A percentile compares a stretch with the other conserved stretches of the same genome.
These are phyloP conservation scores for Apiospora saccharicola DNA, from an alignment of 2,329 filamentous ascomycete genomes.

Conservation along the genomic window DNA sequence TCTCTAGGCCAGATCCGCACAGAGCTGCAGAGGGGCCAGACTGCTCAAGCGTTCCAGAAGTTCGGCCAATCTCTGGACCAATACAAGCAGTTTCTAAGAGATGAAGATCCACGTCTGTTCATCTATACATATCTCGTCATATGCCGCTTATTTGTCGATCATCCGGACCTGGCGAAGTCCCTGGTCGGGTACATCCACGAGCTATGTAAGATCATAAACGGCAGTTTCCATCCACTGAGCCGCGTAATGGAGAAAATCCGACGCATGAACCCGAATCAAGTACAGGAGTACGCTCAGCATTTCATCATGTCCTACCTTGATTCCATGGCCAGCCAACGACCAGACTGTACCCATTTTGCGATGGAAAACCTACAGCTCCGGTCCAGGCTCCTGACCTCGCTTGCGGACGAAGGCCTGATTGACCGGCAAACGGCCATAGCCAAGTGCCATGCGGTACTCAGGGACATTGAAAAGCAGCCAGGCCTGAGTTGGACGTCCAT, in stretches of 20 bases:
- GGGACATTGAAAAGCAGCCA: not conserved
- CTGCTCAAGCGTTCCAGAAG: constrained; percentile 9
- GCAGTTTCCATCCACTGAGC: constrained; percentile 20
- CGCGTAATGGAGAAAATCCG: constrained; percentile 16
- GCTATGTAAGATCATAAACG: constrained; percentile 16
- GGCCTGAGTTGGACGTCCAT: constrained; percentile 17
- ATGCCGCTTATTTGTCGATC: constrained; percentile 19
- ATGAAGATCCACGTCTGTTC: constrained; percentile 13
- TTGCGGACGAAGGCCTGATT: constrained; percentile 5
- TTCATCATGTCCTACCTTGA: constrained; percentile 20
- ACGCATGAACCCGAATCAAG: not conserved
- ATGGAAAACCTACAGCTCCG: constrained; percentile 23
- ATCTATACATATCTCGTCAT: constrained; percentile 22
- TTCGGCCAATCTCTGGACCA: constrained; percentile 21
- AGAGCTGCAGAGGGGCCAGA: constrained; percentile 6
- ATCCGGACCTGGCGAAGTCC: constrained; percentile 15
- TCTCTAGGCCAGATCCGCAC: not conserved
- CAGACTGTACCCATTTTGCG: constrained; percentile 17
- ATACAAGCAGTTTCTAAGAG: constrained; percentile 18
- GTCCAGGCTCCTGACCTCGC: constrained; percentile 7
- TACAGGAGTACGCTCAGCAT: constrained; percentile 19
- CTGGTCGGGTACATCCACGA: constrained; percentile 19
- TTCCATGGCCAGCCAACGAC: not conserved
- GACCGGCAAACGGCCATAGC: constrained; percentile 15
- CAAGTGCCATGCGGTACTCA: constrained; percentile 2